A percentile compares a stretch with the other conserved stretches of the same genome.
phyloP scores from a whole-genome alignment of 2,329 filamentous ascomycete species.

The Fusarium anguioides region DNA sequence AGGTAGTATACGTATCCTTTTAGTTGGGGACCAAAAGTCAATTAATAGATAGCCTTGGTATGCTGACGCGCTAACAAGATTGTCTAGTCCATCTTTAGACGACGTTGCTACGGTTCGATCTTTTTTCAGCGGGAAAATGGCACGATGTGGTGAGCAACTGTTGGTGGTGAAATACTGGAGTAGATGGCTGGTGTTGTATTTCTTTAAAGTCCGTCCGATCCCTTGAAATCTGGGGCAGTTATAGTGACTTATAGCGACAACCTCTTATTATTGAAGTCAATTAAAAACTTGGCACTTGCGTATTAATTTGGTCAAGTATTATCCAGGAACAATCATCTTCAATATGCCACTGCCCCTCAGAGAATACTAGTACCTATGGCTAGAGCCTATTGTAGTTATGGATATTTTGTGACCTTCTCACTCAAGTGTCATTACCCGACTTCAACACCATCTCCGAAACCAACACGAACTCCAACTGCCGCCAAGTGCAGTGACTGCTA shows the following conservation, averaged over 20 bases:
- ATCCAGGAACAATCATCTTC: slow-evolving; percentile 18
- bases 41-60: slow-evolving; percentile 1
- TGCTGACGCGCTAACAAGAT: slow-evolving; percentile 11
- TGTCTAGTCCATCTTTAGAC: slow-evolving; percentile 22
- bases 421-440: slow-evolving; percentile 4
- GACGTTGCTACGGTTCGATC: slow-evolving; percentile 3
- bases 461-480: slow-evolving; percentile 39
- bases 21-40: slow-evolving; percentile 3
- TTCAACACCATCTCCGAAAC: slow-evolving; percentile 30
- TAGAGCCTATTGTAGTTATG: no score
- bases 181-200: slow-evolving; percentile 4
- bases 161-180: no score
- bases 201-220: no score
- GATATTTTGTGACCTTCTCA: no score
- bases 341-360: slow-evolving; percentile 13
- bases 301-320: slow-evolving; percentile 21
- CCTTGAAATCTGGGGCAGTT: slow-evolving; percentile 14
- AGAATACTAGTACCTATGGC: no score
- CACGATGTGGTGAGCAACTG: slow-evolving; percentile 6
- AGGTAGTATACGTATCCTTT: slow-evolving; percentile 2
- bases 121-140: slow-evolving; percentile 20
- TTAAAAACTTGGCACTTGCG: slow-evolving; percentile 22
- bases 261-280: slow-evolving; percentile 9
- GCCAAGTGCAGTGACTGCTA: slow-evolving; percentile 23
- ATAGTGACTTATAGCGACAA: slow-evolving; percentile 1